Conservation (phyloP, 2,329 filamentous ascomycete species). For the Arthrobotrys megalospora region DNA sequence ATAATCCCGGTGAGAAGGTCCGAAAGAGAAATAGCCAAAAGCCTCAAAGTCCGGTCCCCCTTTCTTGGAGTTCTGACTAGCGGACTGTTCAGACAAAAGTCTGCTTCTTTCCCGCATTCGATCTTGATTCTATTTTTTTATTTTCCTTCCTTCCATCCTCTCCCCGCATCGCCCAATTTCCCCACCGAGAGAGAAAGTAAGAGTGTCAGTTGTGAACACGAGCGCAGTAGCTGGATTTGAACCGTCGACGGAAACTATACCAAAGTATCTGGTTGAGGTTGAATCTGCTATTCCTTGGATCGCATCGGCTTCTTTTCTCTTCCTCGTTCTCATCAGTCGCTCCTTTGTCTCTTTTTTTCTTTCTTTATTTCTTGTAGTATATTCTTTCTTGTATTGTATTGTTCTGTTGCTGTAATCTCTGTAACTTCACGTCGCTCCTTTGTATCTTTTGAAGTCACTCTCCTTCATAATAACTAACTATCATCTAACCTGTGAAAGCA, state of each 20-base stretch:
- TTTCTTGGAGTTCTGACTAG: neutral
- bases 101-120: constrained; percentile 28
- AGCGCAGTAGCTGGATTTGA: neutral
- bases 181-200: constrained; percentile 30
- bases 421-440: constrained; percentile 21
- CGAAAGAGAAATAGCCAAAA: constrained; percentile 42
- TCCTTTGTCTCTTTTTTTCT: constrained; percentile 30
- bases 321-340: constrained; percentile 17
- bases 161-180: constrained; percentile 49
- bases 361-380: constrained; percentile 5
- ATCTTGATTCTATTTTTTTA: constrained; percentile 4
- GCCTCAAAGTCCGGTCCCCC: constrained; percentile 7
- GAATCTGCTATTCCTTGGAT: constrained; percentile 14
- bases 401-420: constrained; percentile 11
- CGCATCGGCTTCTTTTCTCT: constrained; percentile 19
- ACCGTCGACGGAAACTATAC: too few species aligned
- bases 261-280: constrained; percentile 1
- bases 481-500: constrained; percentile 19
- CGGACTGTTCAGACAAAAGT: neutral
- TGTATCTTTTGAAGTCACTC: neutral
- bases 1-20: neutral
- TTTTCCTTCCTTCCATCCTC: neutral
- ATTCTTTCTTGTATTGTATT: constrained; percentile 24
- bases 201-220: constrained; percentile 15
- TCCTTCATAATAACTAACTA: constrained; percentile 15